Evolutionary conservation across 495 filamentous ascomycete genomes (phyloP), one percentile per base, ranked within the genome.

Genomic region (Xylaria longipes): DNA sequence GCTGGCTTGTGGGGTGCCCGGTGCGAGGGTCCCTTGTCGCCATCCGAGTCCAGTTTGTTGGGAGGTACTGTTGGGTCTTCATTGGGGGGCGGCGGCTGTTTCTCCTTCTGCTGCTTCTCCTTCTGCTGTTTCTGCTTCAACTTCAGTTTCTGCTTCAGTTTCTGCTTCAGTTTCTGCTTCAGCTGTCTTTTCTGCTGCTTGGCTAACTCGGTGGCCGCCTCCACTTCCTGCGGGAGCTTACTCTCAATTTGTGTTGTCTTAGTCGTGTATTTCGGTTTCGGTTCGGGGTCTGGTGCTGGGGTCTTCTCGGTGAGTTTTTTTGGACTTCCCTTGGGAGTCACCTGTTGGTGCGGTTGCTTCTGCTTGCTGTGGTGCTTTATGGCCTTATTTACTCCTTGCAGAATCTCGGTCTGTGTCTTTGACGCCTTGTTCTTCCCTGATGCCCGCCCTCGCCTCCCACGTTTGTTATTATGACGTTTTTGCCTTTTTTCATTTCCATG

Each of bases 1-100:
- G 31, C 29, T 11, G 71, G 74, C 12, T 54, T 60, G 20, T 76
- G 50, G 22, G 50, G 66, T 35, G 9, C 20, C 14, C 70, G 56
- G 12, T 31, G 22, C 17, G 65, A 58, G 31, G 41, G 37, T 11
- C 65, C 46, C 46, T 52, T 66, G 17, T 15, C 12, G 31, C 37
- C 31, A 25, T 66, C 11, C 4, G 64, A 14, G 29, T 52, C 9
- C 15, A 20, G 2, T 48, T 5, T 14, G 17, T 9, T 25, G 8
- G 20, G 22, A 15, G 62, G 17, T 14, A 39, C 2, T n/a, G 17
- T 20, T n/a, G 57, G 11, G 20, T 12, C 6, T 52, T 52, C 8
- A 11, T 22, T 50, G 8, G 46, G 8, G 1, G 46, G 46, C 5
- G 46, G n/a, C 20, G 17, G 45, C 20, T 1, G 20, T 37, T n/a